These are phyloP conservation scores for Calophaca sinica DNA, from an alignment of 306 rosid species.

Conservation along the genomic window DNA sequence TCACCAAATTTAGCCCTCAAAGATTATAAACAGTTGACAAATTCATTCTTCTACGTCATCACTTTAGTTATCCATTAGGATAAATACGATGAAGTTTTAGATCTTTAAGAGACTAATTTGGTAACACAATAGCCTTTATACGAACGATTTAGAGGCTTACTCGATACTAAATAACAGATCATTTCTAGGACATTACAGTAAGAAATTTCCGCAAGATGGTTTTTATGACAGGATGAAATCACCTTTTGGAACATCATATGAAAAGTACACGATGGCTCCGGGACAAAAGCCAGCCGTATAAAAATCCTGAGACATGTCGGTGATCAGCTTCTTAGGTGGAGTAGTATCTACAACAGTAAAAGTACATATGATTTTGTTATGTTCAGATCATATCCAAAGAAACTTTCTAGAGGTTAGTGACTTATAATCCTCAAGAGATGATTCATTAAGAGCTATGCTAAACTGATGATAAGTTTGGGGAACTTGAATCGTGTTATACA, in stretches of 20 bases:
- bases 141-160: not conserved
- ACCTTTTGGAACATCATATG: constrained; percentile 70
- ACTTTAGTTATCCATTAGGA: constrained; percentile 5
- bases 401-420: not conserved
- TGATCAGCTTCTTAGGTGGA: constrained; percentile 80
- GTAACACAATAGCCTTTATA: not conserved
- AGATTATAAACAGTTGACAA: not conserved
- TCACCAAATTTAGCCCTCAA: not conserved
- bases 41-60: not conserved
- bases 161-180: not conserved
- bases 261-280: constrained; percentile 81
- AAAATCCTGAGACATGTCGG: constrained; percentile 72
- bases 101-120: not conserved
- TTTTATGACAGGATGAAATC: constrained; percentile 37
- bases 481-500: not conserved
- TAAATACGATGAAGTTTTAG: not conserved
- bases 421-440: constrained; percentile 21
- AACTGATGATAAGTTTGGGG: not conserved
- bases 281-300: constrained; percentile 82
- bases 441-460: not conserved
- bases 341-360: constrained; percentile 68
- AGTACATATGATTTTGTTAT: constrained; percentile 13
- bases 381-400: constrained; percentile 6
- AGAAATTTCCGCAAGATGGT: constrained; percentile 1
- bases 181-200: not conserved